These are phyloP conservation scores for Chaetomiaceae sp. DNA, from an alignment of 2,329 filamentous ascomycete species.

Conservation along the genomic window DNA sequence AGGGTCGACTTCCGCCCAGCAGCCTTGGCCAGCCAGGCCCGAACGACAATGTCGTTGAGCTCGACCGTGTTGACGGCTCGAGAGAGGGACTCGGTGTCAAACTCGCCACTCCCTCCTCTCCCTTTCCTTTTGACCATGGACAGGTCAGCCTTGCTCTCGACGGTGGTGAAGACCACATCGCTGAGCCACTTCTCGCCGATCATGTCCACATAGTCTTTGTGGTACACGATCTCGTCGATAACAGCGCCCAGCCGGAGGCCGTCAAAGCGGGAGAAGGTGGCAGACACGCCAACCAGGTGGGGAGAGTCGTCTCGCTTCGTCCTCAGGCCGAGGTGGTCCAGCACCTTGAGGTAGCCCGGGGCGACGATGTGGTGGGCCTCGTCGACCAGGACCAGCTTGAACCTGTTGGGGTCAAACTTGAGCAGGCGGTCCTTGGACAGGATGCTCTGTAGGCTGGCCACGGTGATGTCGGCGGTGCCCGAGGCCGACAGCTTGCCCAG, in stretches of 20 bases:
- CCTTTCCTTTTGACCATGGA: conserved; percentile 60
- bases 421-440: conserved; percentile 68
- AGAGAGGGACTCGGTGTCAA: conserved; percentile 72
- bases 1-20: conserved; percentile 73
- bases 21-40: conserved; percentile 79
- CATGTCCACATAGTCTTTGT: conserved; percentile 67
- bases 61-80: conserved; percentile 74
- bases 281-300: conserved; percentile 78
- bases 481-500: conserved; percentile 77
- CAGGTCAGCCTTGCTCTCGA: conserved; percentile 76
- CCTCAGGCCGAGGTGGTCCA: conserved; percentile 72
- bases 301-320: conserved; percentile 48
- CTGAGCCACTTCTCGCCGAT: conserved; percentile 88
- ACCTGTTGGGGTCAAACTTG: conserved; percentile 74
- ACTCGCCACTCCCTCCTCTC: conserved; percentile 67
- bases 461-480: conserved; percentile 82
- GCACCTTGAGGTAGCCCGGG: conserved; percentile 66
- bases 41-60: conserved; percentile 79
- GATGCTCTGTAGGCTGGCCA: conserved; percentile 86
- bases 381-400: conserved; percentile 90
- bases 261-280: conserved; percentile 73
- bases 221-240: conserved; percentile 94
- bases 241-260: conserved; percentile 75
- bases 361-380: conserved; percentile 97
- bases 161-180: conserved; percentile 90